These are phyloP conservation scores for Hemisphaericaspora subhashii DNA, from an alignment of 1,139 yeast species.

Conservation along the genomic window DNA sequence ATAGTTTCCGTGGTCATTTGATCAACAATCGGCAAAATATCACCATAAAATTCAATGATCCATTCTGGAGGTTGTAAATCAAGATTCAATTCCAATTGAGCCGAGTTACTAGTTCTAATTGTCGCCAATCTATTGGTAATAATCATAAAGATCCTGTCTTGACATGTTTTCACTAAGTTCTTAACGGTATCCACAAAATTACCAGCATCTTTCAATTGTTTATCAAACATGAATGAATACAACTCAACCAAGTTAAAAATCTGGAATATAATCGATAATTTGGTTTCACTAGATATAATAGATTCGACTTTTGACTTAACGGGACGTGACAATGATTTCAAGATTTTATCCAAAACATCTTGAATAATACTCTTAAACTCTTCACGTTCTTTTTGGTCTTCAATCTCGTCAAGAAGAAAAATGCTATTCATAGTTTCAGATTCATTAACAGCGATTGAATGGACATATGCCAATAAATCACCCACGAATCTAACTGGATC, in stretches of 20 bases:
- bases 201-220: conserved; percentile 29
- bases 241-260: conserved; percentile 64
- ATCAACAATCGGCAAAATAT: conserved; percentile 52
- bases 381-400: conserved; percentile 19
- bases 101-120: conserved; percentile 38
- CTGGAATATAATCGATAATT: conserved; percentile 54
- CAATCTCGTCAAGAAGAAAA: conserved; percentile 25
- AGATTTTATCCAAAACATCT: conserved; percentile 34
- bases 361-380: conserved; percentile 27
- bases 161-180: conserved; percentile 30
- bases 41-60: conserved; percentile 58
- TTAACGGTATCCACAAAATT: conserved; percentile 26
- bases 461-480: conserved; percentile 86
- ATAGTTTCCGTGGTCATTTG: conserved; percentile 38
- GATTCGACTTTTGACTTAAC: conserved; percentile 59
- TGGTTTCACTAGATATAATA: conserved; percentile 63
- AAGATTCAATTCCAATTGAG: conserved; percentile 41
- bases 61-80: conserved; percentile 74
- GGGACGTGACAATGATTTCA: conserved; percentile 41
- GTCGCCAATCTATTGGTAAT: conserved; percentile 43
- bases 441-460: conserved; percentile 87
- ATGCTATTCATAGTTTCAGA: conserved; percentile 64
- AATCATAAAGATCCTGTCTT: conserved; percentile 41
- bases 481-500: conserved; percentile 85
- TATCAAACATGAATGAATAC: conserved; percentile 68